Conservation (phyloP, 2,329 filamentous ascomycete genomes). For the Sporothrix euskadiensis region DNA sequence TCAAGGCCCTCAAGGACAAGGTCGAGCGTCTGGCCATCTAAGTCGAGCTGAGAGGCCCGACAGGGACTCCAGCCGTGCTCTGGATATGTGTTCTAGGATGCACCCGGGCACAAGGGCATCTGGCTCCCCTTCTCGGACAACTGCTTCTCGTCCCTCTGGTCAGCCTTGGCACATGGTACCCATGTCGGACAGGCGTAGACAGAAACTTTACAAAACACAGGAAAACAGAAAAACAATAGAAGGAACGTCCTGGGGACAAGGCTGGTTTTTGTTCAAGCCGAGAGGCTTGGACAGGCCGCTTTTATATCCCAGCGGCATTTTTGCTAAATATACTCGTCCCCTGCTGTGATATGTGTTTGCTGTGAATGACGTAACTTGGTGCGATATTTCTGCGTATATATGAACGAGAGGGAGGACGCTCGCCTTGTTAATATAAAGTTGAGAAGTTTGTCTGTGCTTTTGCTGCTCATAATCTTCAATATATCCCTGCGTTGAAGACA, state of each 20-base stretch:
- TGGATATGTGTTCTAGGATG: background rate
- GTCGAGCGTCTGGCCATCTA: conserved; percentile 95
- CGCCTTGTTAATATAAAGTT: background rate
- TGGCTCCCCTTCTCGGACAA: background rate
- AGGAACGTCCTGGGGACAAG: background rate
- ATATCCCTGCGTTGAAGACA: background rate
- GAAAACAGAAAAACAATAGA: background rate
- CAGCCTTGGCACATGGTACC: background rate
- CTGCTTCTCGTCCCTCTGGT: background rate
- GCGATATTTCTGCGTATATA: background rate
- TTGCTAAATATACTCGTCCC: background rate
- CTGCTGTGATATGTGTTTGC: background rate
- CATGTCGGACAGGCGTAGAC: conserved; percentile 5
- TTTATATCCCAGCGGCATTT: background rate
- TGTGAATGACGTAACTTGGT: background rate
- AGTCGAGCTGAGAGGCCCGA: conserved; percentile 34
- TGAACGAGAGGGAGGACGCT: background rate
- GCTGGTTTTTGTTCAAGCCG: background rate
- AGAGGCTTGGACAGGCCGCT: background rate
- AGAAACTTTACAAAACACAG: background rate
- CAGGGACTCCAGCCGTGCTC: background rate
- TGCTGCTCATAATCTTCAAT: conserved; percentile 7
- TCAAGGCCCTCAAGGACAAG: conserved; percentile 87
- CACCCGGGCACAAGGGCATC: too few relatives aligned
- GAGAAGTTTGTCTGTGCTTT: too few relatives aligned